Base-by-base conservation (phyloP, 2,329 filamentous ascomycete genomes). In the Xylariales sp. region DNA sequence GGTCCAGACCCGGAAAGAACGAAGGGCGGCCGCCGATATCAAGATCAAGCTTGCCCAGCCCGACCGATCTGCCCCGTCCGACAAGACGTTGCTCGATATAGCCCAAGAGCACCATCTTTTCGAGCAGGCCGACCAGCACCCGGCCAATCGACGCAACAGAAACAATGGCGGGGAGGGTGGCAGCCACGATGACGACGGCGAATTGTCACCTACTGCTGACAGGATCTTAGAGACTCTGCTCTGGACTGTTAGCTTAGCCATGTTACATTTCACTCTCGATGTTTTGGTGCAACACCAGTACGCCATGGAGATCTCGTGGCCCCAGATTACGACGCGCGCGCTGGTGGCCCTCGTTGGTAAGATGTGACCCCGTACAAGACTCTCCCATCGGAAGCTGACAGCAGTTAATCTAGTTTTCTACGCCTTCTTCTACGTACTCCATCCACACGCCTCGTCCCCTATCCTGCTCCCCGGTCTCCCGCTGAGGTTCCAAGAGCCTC, bases 231-330 rank as follows among this genome's bases (percentile, higher is more conserved):
- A 91, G 45, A 80, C 87, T 0, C 41, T 86, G 3, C 80, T 91
- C 30, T 91, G 86, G 86, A 84, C 83, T 6, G 80, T 87, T 10
- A 89, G 88, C 69, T 80, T 96, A 73, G 83, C 87, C 12, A 92
- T 90, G 83, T 80, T 94, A 58, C 91, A 95, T 77, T 90, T 94
- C 72, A 93, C 91, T 0, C 85, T 96, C 60, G 92, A 95, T 76
- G 89, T 94, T 45, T 83, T 96, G 10, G 91, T 94, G 28, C 91
- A 93, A 77, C 86, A 90, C 73, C 93, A 96, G 79, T 96, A 93
- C 75, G 87, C 89, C n/a, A 84, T 89, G 69, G 84, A 88, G 1
- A 84, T 94, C 2, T 77, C 85, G 3, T 93, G 90, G 89, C 64
- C 75, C 0, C 79, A 82, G 30, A 84, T 93, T 2, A 72, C 83